Base-by-base conservation (phyloP, 2,329 filamentous ascomycete genomes). In the Aspergillus sp. region DNA sequence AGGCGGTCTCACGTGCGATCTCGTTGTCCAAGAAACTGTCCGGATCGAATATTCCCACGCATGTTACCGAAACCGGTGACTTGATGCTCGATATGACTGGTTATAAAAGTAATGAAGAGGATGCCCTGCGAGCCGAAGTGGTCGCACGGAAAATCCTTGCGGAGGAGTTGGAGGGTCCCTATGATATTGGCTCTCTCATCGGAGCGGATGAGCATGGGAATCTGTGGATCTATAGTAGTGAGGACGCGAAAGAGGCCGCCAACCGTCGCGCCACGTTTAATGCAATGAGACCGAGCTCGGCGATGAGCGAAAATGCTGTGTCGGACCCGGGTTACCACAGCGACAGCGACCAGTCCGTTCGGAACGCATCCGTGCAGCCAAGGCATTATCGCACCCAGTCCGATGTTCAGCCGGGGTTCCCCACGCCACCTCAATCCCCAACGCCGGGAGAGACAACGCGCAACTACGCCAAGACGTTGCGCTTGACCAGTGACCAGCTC, bases 201-300 rank as follows among this genome's bases (percentile, higher is more conserved):
- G 94, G 92, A 11, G 93, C 94, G 42, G 94, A 99, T 67, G 91
- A 96, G 66, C 86, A 94, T 54, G 94, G 94, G 5, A 99, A 99
- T 64, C 80, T 99, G n/a, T 97, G 94, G 93, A 97, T 99, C 60
- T 99, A 99, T 76, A 94, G 91, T 74, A 97, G 92, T 64, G 92
- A 97, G 71, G 92, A 96, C 66, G 91, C 94, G 20, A 97, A 97
- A 67, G 88, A 94, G 64, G 88, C 89, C 5, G 93, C 93, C 29
- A 87, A 87, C 76, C 86, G 88, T 34, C 79, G 80, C 62, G 78
- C 80, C 2, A 74, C 76, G 1, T 68, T 85, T 54, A 76, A 76
- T 21, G 74, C 77, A 3, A 73, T 86, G 58, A 76, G 79, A 46
- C 73, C 79, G 3, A 70, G 73, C 11, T 76, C 74, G n/a, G 67